Conservation (phyloP, 139 green algal genomes). For the Raphidocelis subcapitata region DNA sequence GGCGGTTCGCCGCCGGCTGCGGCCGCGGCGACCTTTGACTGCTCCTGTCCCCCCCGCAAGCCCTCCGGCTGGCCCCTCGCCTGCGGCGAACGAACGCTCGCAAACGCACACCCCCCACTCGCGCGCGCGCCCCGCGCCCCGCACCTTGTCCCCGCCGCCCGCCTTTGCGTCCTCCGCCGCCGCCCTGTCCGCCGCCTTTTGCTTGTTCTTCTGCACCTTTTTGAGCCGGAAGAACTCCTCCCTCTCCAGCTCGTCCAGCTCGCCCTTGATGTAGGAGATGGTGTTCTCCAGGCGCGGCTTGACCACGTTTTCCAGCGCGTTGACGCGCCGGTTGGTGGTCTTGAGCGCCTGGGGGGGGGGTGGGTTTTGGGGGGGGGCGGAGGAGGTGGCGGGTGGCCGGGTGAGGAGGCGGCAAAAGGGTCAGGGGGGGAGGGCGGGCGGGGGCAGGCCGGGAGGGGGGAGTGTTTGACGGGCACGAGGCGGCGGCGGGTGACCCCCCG, state of each 20-base stretch:
- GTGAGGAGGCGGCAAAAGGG: too few relatives aligned
- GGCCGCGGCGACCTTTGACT: neutral
- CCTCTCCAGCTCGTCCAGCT: slow-evolving; percentile 99
- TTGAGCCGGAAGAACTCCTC: slow-evolving; percentile 99
- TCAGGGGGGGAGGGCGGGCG: too few relatives aligned
- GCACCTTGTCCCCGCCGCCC: neutral
- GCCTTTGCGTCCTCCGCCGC: neutral
- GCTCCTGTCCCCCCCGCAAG: neutral
- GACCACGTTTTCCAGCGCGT: slow-evolving; percentile 99
- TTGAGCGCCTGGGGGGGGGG: slow-evolving; percentile 84
- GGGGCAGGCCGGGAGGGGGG: too few relatives aligned
- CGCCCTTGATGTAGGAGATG: slow-evolving; percentile 98
- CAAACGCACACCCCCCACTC: too few relatives aligned
- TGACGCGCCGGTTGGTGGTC: slow-evolving; percentile 96
- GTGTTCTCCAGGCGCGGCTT: slow-evolving; percentile 97
- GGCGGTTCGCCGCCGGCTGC: too few relatives aligned
- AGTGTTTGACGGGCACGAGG: too few relatives aligned
- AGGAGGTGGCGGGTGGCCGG: neutral
- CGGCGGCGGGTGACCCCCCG: too few relatives aligned
- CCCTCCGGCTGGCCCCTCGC: neutral
- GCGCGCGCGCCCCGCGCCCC: neutral
- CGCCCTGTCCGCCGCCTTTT: slow-evolving; percentile 36
- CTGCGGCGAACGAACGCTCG: too few relatives aligned
- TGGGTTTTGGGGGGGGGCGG: too few relatives aligned
- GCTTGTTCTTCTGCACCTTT: slow-evolving; percentile 71